Percentiles rank a stretch among this genome's conserved stretches.
Evolutionary conservation across 352 stramenopile species (phyloP).

Genomic region (Pythium vanterpoolii): DNA sequence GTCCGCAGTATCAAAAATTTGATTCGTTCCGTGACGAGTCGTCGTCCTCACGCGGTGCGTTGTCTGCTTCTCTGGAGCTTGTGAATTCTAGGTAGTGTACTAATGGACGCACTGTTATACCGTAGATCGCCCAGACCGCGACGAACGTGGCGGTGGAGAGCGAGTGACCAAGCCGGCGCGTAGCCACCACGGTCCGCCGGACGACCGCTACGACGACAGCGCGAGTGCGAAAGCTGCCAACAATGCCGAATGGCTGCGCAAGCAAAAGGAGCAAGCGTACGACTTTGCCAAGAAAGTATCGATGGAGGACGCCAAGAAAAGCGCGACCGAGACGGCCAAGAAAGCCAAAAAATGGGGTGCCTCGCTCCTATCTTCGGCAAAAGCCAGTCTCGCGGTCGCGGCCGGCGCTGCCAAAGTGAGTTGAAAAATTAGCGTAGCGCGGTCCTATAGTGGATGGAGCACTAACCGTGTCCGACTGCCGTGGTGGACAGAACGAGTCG

Average conservation of each 20-base stretch:
- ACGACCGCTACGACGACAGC: constrained; percentile 35
- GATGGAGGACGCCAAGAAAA: constrained; percentile 83
- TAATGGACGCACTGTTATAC: neutral
- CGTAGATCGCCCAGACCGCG: neutral
- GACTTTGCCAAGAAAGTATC: constrained; percentile 89
- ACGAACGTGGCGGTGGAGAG: neutral
- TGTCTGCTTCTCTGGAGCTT: neutral
- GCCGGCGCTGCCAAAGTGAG: constrained; percentile 53
- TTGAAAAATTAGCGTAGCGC: neutral
- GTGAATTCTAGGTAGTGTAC: neutral
- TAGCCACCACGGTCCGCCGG: constrained; percentile 11
- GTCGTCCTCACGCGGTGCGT: constrained; percentile 6
- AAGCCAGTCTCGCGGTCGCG: constrained; percentile 67
- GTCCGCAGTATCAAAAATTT: constrained; percentile 13
- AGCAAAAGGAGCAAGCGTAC: constrained; percentile 83
- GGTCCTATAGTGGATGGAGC: neutral
- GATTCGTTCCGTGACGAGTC: constrained; percentile 10
- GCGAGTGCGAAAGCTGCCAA: constrained; percentile 10
- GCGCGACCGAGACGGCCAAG: constrained; percentile 77
- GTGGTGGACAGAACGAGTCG: constrained; percentile 46
- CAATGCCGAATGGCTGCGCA: constrained; percentile 55
- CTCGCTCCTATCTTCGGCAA: constrained; percentile 76
- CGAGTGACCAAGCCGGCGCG: constrained; percentile 3
- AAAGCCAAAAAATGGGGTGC: constrained; percentile 87
- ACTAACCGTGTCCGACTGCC: neutral